phyloP scores from a whole-genome alignment of 2,329 filamentous ascomycete genomes.

The Ophiocordyceps australis region DNA sequence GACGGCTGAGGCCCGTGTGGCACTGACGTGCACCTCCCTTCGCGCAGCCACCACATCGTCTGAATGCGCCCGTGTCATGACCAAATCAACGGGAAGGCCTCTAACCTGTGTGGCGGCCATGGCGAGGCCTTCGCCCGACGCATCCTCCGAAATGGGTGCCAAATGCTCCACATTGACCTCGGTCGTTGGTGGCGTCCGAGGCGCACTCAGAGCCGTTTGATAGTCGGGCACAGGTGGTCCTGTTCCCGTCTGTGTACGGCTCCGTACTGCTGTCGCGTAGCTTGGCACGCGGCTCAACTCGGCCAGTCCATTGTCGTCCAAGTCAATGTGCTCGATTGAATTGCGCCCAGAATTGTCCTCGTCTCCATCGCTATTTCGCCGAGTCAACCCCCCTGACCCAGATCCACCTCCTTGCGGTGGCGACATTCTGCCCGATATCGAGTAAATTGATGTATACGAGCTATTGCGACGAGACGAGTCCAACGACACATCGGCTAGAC shows the following conservation, averaged over 20 bases:
- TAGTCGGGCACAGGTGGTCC: slow-evolving; percentile 49
- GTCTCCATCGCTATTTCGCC: slow-evolving; percentile 33
- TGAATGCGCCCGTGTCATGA: not conserved
- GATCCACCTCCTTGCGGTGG: slow-evolving; percentile 19
- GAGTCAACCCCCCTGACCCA: slow-evolving; percentile 27
- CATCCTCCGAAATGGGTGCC: slow-evolving; percentile 13
- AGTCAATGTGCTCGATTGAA: slow-evolving; percentile 38
- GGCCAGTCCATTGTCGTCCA: slow-evolving; percentile 40
- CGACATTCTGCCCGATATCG: slow-evolving; percentile 23
- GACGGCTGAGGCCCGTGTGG: too few species aligned
- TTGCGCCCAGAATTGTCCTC: slow-evolving; percentile 31
- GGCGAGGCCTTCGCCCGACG: slow-evolving; percentile 6
- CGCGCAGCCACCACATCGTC: too few species aligned
- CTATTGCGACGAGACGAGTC: slow-evolving; percentile 25
- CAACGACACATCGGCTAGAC: slow-evolving; percentile 50
- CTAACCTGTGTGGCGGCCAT: too few species aligned
- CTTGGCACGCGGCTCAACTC: slow-evolving; percentile 59
- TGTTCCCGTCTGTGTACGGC: slow-evolving; percentile 27
- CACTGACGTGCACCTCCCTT: too few species aligned
- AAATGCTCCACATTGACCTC: slow-evolving; percentile 12
- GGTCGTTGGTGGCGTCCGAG: slow-evolving; percentile 24
- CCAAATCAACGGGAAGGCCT: not conserved
- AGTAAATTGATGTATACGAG: slow-evolving; percentile 24
- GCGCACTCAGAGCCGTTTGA: slow-evolving; percentile 36
- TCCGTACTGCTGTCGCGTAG: slow-evolving; percentile 53